phyloP scores from a whole-genome alignment of 768 basidiomycete genomes.

The Boletus edulis region DNA sequence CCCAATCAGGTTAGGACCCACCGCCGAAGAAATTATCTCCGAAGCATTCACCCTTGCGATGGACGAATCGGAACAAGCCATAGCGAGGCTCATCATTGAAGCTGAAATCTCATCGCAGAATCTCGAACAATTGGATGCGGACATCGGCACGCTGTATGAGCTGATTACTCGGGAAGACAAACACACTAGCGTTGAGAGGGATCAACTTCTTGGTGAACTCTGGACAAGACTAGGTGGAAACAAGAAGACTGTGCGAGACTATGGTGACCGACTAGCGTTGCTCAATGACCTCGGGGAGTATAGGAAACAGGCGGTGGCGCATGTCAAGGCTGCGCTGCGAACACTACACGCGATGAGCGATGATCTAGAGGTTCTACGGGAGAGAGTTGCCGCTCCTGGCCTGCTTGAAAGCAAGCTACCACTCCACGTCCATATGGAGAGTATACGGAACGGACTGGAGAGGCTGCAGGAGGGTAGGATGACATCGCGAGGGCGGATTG shows the following conservation, averaged over 20 bases:
- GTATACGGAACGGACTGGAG: conserved; percentile 62
- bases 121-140: conserved; percentile 62
- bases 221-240: conserved; percentile 75
- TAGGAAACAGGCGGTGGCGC: conserved; percentile 57
- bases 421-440: conserved; percentile 73
- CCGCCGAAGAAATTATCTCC: conserved; percentile 44
- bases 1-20: conserved; percentile 37
- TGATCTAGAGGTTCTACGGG: conserved; percentile 75
- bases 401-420: conserved; percentile 59
- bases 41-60: conserved; percentile 62
- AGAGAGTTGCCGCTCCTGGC: conserved; percentile 67
- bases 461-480: conserved; percentile 52
- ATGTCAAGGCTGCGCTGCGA: conserved; percentile 65
- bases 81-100: conserved; percentile 63
- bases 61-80: conserved; percentile 50
- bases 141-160: conserved; percentile 54
- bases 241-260: conserved; percentile 43
- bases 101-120: conserved; percentile 55
- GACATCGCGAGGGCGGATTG: conserved; percentile 45
- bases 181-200: conserved; percentile 41
- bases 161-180: conserved; percentile 58
- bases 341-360: conserved; percentile 61
- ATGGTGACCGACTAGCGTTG: conserved; percentile 49
- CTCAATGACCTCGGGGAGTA: conserved; percentile 56
- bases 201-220: conserved; percentile 58